Evolutionary conservation across 2,329 filamentous ascomycete genomes (phyloP).

Genomic region (Neodidymelliopsis sp.): DNA sequence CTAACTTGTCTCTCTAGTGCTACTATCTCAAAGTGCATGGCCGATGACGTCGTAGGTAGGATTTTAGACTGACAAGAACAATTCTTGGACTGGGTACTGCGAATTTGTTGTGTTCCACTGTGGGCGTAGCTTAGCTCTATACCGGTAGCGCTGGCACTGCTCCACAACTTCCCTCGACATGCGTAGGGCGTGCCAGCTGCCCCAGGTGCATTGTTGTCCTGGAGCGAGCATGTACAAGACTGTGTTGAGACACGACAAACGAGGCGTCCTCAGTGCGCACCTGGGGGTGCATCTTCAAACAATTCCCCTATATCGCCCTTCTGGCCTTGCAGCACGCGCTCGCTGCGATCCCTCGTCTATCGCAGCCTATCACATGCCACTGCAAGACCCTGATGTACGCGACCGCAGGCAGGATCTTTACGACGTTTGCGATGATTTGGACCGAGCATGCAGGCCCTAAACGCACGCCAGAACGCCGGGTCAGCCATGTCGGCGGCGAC

Average conservation of each 20-base stretch:
- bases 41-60: slow-evolving; percentile 14
- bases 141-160: neutral
- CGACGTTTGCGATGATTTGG: slow-evolving; percentile 11
- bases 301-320: neutral
- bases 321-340: too few species aligned
- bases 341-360: slow-evolving; percentile 12
- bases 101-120: neutral
- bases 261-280: slow-evolving; percentile 7
- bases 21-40: slow-evolving; percentile 55
- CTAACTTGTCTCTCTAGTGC: slow-evolving; percentile 54
- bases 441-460: slow-evolving; percentile 8
- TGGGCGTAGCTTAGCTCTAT: slow-evolving; percentile 3
- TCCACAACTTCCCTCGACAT: slow-evolving; percentile 1
- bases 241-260: slow-evolving; percentile 1
- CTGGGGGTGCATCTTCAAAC: slow-evolving; percentile 10
- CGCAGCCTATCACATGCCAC: slow-evolving; percentile 16
- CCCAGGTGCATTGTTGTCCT: neutral
- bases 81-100: neutral
- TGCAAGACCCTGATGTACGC: slow-evolving; percentile 10
- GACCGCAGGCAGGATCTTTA: slow-evolving; percentile 14
- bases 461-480: neutral
- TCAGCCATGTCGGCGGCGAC: slow-evolving; percentile 21
- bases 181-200: slow-evolving; percentile 2
- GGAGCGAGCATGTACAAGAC: neutral
- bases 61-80: neutral